These are phyloP conservation scores for Monosporozyma servazzii DNA, from an alignment of 805 yeast species.

Conservation along the genomic window DNA sequence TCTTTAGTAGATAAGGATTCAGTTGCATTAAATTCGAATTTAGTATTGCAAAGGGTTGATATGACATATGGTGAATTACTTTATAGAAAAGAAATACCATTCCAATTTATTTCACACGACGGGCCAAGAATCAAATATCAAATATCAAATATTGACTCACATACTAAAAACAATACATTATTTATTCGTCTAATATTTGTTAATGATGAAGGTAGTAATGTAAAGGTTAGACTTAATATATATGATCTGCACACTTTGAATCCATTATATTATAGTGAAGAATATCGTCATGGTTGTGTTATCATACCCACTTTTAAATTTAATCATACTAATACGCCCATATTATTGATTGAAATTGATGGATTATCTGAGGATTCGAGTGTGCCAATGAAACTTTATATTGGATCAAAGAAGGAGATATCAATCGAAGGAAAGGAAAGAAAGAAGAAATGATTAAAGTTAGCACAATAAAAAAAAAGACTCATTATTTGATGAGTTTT, in stretches of 20 bases:
- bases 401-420: conserved; percentile 8
- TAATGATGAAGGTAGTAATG: not conserved
- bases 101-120: not conserved
- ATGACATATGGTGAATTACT: conserved; percentile 19
- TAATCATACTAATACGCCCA: not conserved
- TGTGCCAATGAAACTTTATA: not conserved
- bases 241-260: conserved; percentile 14
- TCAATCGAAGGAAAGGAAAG: not conserved
- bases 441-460: not conserved
- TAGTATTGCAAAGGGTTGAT: conserved; percentile 4
- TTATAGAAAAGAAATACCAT: conserved; percentile 8
- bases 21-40: not conserved
- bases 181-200: conserved; percentile 17
- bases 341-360: conserved; percentile 16
- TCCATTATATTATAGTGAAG: conserved; percentile 6
- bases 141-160: not conserved
- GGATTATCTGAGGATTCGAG: not conserved
- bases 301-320: conserved; percentile 12
- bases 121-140: conserved; percentile 9
- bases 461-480: not conserved
- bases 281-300: conserved; percentile 10
- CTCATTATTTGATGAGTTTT: not conserved
- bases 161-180: conserved; percentile 4
- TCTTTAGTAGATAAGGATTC: not conserved
- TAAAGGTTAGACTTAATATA: conserved; percentile 14